Evolutionary conservation across 2,329 filamentous ascomycete genomes (phyloP).

Genomic region (Neodidymelliopsis sp.): DNA sequence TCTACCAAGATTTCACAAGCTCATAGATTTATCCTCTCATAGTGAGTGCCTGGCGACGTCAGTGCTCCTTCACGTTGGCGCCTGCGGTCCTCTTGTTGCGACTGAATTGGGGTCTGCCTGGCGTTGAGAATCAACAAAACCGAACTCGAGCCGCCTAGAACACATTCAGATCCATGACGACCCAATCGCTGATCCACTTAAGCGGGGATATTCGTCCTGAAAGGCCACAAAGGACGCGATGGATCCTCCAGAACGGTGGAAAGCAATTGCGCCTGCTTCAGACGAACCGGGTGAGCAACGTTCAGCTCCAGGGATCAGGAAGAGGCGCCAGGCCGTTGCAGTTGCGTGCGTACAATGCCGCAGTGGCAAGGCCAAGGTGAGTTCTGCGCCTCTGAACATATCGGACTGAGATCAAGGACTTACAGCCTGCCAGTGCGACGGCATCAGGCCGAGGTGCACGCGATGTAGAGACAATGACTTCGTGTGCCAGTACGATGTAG

Average conservation of each 20-base stretch:
- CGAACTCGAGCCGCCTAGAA: slow-evolving; percentile 2
- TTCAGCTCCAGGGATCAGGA: slow-evolving; percentile 23
- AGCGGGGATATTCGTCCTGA: slow-evolving; percentile 7
- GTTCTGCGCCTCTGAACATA: slow-evolving; percentile 5
- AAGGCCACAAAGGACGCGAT: slow-evolving; percentile 16
- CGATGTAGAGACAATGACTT: slow-evolving; percentile 30
- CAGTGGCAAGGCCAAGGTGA: slow-evolving; percentile 36
- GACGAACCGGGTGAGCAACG: slow-evolving; percentile 32
- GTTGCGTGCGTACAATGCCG: slow-evolving; percentile 36
- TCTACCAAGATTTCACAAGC: slow-evolving; percentile 13
- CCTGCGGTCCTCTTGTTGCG: no score
- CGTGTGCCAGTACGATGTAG: slow-evolving; percentile 33
- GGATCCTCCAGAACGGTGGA: slow-evolving; percentile 33
- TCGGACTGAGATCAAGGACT: slow-evolving; percentile 1
- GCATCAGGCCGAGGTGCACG: slow-evolving; percentile 28
- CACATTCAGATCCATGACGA: slow-evolving; percentile 10
- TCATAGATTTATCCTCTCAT: slow-evolving; percentile 3
- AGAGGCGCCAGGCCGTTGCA: slow-evolving; percentile 30
- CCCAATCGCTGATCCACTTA: slow-evolving; percentile 11
- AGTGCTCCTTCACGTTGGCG: neutral
- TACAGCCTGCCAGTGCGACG: slow-evolving; percentile 29
- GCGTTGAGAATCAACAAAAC: neutral
- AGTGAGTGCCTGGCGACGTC: neutral
- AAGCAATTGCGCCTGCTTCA: slow-evolving; percentile 34
- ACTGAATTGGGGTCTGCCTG: neutral